Evolutionary conservation across 78 protist species (phyloP).

Genomic region (Dictyostelium intermedium): DNA sequence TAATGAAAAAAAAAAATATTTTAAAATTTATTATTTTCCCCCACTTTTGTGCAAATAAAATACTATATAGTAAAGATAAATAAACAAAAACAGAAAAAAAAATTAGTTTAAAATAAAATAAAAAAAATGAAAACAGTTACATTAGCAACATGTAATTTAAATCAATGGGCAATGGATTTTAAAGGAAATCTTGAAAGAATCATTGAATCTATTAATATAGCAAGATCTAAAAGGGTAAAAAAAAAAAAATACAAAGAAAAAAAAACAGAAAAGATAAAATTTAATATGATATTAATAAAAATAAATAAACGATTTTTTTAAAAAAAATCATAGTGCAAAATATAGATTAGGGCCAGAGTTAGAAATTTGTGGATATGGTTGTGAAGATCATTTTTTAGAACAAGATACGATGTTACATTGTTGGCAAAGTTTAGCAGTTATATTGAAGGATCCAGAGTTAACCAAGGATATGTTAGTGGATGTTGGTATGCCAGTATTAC

Average conservation of each 20-base stretch:
- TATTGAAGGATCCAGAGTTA: slow-evolving; percentile 3
- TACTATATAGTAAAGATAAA: not conserved
- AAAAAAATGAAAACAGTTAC: slow-evolving; percentile 57
- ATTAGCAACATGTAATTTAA: slow-evolving; percentile 91
- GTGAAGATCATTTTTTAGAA: slow-evolving; percentile 91
- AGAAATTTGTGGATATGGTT: slow-evolving; percentile 87
- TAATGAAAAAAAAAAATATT: too few species aligned
- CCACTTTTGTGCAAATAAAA: not conserved
- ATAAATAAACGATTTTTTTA: too few species aligned
- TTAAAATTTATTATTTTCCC: too few species aligned
- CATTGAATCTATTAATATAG: slow-evolving; percentile 38
- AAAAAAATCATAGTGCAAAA: slow-evolving; percentile 34
- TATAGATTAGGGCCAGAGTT: slow-evolving; percentile 84
- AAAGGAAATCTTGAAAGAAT: slow-evolving; percentile 86
- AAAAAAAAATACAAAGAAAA: not conserved
- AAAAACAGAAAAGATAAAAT: not conserved
- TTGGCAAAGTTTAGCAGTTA: slow-evolving; percentile 74
- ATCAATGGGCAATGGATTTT: slow-evolving; percentile 94
- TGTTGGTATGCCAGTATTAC: slow-evolving; percentile 90
- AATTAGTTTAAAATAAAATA: not conserved
- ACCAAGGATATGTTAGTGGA: slow-evolving; percentile 87
- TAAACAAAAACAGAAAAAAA: not conserved
- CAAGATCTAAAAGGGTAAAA: slow-evolving; percentile 58
- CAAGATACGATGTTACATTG: slow-evolving; percentile 87
- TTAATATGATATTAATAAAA: too few species aligned